phyloP scores from a whole-genome alignment of 2,329 filamentous ascomycete species.

The Penicillium sp. region DNA sequence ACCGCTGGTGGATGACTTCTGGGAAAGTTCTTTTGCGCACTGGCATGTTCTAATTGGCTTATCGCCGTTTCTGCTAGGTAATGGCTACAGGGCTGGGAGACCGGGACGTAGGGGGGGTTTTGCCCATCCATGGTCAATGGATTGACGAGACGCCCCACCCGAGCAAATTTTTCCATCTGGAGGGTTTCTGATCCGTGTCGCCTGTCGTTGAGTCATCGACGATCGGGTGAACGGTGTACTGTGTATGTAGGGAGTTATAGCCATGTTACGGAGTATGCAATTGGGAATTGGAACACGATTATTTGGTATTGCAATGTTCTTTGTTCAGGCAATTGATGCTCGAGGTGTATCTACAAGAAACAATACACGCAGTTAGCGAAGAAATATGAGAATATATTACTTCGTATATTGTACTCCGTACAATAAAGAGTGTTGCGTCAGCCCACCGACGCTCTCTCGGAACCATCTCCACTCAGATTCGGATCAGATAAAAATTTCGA shows the following conservation, averaged over 20 bases:
- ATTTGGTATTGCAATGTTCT: background rate
- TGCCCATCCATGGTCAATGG: constrained; percentile 13
- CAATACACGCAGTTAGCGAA: background rate
- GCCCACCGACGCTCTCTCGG: constrained; percentile 17
- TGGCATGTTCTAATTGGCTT: constrained; percentile 11
- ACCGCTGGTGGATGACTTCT: constrained; percentile 8
- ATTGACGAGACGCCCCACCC: constrained; percentile 11
- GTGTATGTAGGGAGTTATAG: background rate
- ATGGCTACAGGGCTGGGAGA: constrained; percentile 9
- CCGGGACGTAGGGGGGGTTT: constrained; percentile 7
- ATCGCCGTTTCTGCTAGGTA: constrained; percentile 19
- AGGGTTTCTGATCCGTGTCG: background rate
- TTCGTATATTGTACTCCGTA: background rate
- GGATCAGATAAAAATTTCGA: constrained; percentile 20
- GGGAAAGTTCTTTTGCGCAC: constrained; percentile 8
- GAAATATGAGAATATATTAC: background rate
- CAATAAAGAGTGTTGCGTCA: constrained; percentile 10
- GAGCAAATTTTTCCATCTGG: constrained; percentile 6
- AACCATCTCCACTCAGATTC: constrained; percentile 4
- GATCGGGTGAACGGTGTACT: constrained; percentile 1
- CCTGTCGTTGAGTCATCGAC: constrained; percentile 2
- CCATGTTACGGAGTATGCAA: background rate
- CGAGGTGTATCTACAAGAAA: background rate
- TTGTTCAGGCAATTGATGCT: background rate
- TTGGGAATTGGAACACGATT: background rate